Base-by-base conservation (phyloP, 202 grass and related monocot species). In the Setaria viridis region DNA sequence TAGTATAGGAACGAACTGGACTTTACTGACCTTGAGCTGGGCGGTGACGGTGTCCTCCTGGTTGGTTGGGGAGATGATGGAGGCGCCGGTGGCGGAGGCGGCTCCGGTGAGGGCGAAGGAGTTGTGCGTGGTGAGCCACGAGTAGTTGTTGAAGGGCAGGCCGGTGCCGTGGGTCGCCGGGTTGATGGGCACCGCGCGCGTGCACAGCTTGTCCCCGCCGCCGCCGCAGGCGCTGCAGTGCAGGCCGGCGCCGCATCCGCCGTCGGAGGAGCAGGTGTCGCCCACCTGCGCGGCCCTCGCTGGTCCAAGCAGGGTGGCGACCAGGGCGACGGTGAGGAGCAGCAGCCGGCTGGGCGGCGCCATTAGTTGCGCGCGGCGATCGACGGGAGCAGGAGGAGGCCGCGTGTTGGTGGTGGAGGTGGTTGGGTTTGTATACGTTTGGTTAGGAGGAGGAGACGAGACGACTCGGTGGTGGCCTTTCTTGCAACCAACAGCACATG, bases 121-220 rank as follows among this genome's bases (percentile, higher is more conserved):
- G 78, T 98, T 98, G 88, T 95, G 95, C 5, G 93, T 98, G n/a
- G 95, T 98, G 20, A 98, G 88, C 93, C 93, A 98, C 2, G 93
- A 85, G 91, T 95, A 98, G 77, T 78, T 84, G 82, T 94, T 98
- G 80, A 98, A 98, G 45, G 91, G 87, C 21, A 98, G 57, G 0
- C 78, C 87, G 0, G 83, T 92, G 72, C 80, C 91, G 69, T 94
- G 82, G 14, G 89, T 88, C 35, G 90, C 74, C 37, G 95, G 95
- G 89, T 91, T 74, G 41, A 85, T 2, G 65, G 95, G 95, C 11
- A 14, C 16, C 21, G 87, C 72, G 34, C 92, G 89, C 75, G 95
- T 83, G 91, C 93, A 98, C 45, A 90, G 87, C 45, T 77, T 71
- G 48, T 15, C 77, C 2, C 70, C 80, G 51, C 81, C 85, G 67